Evolutionary conservation across 192 early-diverging fungal species (phyloP).

Genomic region (Coemansia nantahalensis): DNA sequence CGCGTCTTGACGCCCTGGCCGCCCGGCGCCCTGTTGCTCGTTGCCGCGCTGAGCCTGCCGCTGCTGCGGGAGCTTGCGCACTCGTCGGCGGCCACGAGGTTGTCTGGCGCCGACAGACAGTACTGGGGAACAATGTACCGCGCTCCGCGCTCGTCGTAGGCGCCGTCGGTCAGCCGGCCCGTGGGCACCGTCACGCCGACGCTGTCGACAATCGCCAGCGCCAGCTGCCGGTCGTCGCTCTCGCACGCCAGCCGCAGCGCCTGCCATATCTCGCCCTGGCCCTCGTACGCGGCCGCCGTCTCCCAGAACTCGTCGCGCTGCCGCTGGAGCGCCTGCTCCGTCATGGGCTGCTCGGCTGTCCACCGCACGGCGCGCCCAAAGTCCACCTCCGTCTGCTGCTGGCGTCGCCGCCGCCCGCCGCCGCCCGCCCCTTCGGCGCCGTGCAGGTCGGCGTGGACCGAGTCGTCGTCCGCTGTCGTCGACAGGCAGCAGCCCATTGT

Average conservation of each 20-base stretch:
- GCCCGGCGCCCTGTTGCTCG: background rate
- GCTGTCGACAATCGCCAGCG: conserved; percentile 66
- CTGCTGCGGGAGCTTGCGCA: background rate
- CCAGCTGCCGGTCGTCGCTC: conserved; percentile 50
- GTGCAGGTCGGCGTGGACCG: too few relatives aligned
- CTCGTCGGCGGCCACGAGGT: conserved; percentile 26
- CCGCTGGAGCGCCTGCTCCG: conserved; percentile 30
- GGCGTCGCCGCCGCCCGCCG: background rate
- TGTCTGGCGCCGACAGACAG: conserved; percentile 61
- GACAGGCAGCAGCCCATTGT: conserved; percentile 3
- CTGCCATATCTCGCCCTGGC: conserved; percentile 75
- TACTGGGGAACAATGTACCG: conserved; percentile 65
- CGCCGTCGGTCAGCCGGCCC: conserved; percentile 69
- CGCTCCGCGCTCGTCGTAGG: conserved; percentile 75
- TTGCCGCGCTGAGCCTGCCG: background rate
- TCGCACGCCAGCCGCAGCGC: conserved; percentile 63
- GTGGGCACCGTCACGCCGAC: conserved; percentile 68
- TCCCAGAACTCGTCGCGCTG: conserved; percentile 73
- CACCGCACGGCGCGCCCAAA: conserved; percentile 22
- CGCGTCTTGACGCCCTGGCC: background rate
- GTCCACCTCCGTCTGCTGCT: conserved; percentile 9
- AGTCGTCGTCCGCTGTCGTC: background rate
- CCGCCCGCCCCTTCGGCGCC: too few relatives aligned
- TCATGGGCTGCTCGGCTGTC: conserved; percentile 10
- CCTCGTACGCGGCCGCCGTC: conserved; percentile 68